Evolutionary conservation across 1,284 basidiomycete species (phyloP), one percentile per base, ranked within the genome.

Genomic region (Ceratobasidium sp.): DNA sequence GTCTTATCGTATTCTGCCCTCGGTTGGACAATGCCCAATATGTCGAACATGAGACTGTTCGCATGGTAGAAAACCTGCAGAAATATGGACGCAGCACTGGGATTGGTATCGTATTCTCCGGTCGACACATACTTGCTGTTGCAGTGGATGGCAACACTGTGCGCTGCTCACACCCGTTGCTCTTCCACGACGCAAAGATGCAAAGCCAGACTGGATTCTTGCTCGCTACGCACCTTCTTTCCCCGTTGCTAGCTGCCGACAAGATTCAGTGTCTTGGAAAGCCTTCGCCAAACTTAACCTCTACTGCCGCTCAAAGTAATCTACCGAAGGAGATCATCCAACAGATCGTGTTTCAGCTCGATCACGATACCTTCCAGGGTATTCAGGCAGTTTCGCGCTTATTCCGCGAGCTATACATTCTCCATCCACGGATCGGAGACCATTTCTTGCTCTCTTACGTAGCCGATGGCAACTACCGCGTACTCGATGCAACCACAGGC

Each of bases 101-200:
- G 11, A 52, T 52, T 9, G 17, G 66, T 15, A 11, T 68, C 1
- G 11, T 22, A 4, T 54, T 68, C 9, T 68, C 51, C 5, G 52
- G 66, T 19, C 52, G 19, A 43, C 66, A 68, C 19, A 54, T 56
- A 6, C 44, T 68, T 17, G 49, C 49, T 25, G 52, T 68, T 7
- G 29, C 51, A 8, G 17, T 56, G 11, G 51, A 68, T 37, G 51
- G 34, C 2, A n/a, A 46, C 37, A 34, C n/a, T 0, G 32, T 56
- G 4, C 66, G 51, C 29, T n/a, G 32, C 49, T 54, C 66, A 22
- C 49, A 25, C 2, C 15, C 52, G 3, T n/a, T 40, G 15, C 15
- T 13, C 6, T 40, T 68, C 22, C 17, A 68, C 54, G 66, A 68
- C n/a, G 22, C 8, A 9, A 52, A 68, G 32, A 68, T 52, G 51